Percentiles rank a stretch among this genome's conserved stretches.
These are phyloP conservation scores for Malassezia yamatoensis DNA, from an alignment of 1,284 basidiomycete species.

Conservation along the genomic window DNA sequence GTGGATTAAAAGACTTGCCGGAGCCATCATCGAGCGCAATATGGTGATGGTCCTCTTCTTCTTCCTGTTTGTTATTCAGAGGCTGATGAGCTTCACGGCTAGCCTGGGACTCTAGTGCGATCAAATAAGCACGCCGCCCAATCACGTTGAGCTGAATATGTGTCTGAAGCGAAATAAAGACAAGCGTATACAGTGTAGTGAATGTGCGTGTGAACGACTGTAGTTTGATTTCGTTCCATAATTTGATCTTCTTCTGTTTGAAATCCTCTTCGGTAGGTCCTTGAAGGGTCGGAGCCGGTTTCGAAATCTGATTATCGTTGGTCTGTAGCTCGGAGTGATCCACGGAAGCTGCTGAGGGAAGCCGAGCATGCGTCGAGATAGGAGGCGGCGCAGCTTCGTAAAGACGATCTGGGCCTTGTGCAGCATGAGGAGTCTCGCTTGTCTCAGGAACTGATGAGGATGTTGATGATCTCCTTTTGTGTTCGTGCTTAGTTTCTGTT, in stretches of 20 bases:
- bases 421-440: no score
- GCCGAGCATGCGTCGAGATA: constrained; percentile 7
- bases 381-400: constrained; percentile 14
- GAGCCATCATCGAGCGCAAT: constrained; percentile 9
- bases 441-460: no score
- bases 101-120: constrained; percentile 56
- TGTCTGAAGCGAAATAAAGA: constrained; percentile 69
- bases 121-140: constrained; percentile 69
- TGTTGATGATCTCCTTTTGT: no score
- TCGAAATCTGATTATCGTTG: not conserved
- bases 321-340: not conserved
- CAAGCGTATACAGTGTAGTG: constrained; percentile 69
- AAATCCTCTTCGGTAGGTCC: constrained; percentile 14
- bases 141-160: constrained; percentile 71
- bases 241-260: constrained; percentile 26
- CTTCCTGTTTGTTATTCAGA: not conserved
- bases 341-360: not conserved
- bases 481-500: no score
- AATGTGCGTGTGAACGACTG: constrained; percentile 69
- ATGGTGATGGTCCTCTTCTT: constrained; percentile 10
- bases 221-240: constrained; percentile 46
- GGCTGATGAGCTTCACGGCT: constrained; percentile 7
- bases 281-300: not conserved
- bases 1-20: not conserved
- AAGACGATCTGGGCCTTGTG: constrained; percentile 3